Evolutionary conservation across 139 green algal genomes (phyloP), one percentile per base, ranked within the genome.

Genomic region (Eudorina sp.): DNA sequence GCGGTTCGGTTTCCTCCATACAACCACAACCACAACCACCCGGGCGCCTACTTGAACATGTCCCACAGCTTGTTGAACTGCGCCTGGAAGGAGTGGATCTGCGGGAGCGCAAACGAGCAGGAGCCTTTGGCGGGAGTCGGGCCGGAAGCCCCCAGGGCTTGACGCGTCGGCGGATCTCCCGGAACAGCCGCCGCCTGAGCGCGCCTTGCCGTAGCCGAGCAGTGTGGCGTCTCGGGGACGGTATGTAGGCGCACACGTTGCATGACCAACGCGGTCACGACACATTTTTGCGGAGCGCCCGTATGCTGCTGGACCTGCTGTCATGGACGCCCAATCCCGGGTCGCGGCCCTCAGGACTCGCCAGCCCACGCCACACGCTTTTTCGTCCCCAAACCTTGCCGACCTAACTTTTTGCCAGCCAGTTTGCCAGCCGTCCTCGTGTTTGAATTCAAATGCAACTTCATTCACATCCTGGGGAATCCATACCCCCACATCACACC

Each of bases 31-130:
- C n/a, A n/a, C n/a, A n/a, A n/a, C n/a, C n/a, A n/a, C n/a, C n/a
- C n/a, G n/a, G n/a, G n/a, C n/a, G 96, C 98, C 21, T 51, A 75
- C 53, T 84, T 78, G 60, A 91, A 93, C 62, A 85, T 69, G 18
- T 51, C 62, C 90, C 90, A 93, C 23, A 93, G 86, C 87, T 86
- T 68, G 43, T 91, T 82, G 85, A 93, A 93, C 40, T 91, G 81
- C 76, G 19, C 38, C 40, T 62, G 46, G 82, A 89, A 93, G 18
- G 73, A 55, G 14, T 29, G 23, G 27, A 85, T 85, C 70, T 89
- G 83, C 66, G 36, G 53, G 14, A 45, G 29, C 29, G 29, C 29
- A n/a, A 58, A n/a, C n/a, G 46, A n/a, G 77, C 21, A 31, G 31
- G 75, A 14, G 43, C 36, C 19, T 41, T 43, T 4, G 64, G 11